Evolutionary conservation across 2,329 filamentous ascomycete genomes (phyloP), one percentile per base, ranked within the genome.

Genomic region (Scleromitrula shiraiana): DNA sequence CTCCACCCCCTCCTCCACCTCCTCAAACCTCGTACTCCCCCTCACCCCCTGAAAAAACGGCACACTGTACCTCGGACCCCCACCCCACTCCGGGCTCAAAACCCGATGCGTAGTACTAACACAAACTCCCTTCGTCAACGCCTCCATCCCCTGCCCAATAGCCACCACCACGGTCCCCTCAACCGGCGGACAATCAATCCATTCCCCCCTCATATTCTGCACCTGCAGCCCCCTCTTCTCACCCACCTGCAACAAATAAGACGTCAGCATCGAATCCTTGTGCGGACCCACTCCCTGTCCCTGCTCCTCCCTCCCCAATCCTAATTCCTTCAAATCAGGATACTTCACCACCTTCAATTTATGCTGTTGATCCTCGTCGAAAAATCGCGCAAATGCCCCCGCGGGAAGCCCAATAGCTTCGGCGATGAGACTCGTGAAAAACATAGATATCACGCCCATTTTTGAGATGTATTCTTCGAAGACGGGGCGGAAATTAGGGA

Each of bases 261-360:
- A 85, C 7, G 82, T 83, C 52, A 93, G 72, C 86, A 93, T 91
- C 58, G 79, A 84, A 65, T 91, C 87, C 66, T 91, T 91, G 70
- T 91, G 86, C 27, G 87, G 85, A 0, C 86, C 87, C 0, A 90
- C 83, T 57, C 70, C 79, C 57, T 82, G 79, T 50, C 73, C 72
- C 54, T 74, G 64, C 22, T 56, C 55, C 3, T 49, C 62, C 32
- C 54, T 49, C 7, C 49, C 52, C 2, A 73, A 64, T 0, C 74
- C 77, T 1, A 85, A 68, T 63, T 80, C 74, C n/a, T 69, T 66
- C 10, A 77, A 65, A 62, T 93, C 88, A 0, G 88, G 88, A 62
- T 93, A 94, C 69, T 86, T 88, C 51, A 94, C 83, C 51, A 95
- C 83, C 70, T 95, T 95, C 59, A 94, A 75, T 71, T 94, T 94